A percentile compares a stretch with the other conserved stretches of the same genome.
phyloP scores from a whole-genome alignment of 208 protist genomes.

The Angomonas deanei region DNA sequence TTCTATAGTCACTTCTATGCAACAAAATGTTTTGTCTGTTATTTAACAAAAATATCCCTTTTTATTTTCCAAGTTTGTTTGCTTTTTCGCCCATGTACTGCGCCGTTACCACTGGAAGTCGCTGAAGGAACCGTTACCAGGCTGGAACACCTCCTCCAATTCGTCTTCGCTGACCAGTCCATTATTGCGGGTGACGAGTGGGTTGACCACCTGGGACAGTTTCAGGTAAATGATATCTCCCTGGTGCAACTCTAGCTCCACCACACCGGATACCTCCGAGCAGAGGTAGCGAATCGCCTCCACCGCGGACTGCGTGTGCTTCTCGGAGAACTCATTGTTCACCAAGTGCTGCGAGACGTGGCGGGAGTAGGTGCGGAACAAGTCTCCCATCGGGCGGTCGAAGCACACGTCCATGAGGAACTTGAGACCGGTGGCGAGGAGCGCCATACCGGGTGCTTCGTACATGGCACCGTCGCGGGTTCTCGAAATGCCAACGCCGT shows the following conservation, averaged over 20 bases:
- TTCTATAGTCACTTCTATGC: no score
- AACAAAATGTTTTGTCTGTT: background rate
- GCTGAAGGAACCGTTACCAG: conserved; percentile 82
- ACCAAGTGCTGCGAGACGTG: conserved; percentile 73
- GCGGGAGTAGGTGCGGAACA: conserved; percentile 76
- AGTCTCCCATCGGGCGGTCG: conserved; percentile 55
- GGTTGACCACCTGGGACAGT: conserved; percentile 61
- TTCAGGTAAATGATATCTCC: conserved; percentile 86
- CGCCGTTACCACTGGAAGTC: conserved; percentile 87
- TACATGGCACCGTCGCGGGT: conserved; percentile 84
- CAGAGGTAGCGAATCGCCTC: conserved; percentile 78
- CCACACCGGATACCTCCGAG: conserved; percentile 61
- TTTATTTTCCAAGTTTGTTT: no score
- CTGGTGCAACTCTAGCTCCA: conserved; percentile 86
- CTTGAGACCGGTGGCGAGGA: conserved; percentile 65
- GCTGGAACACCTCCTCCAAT: conserved; percentile 83
- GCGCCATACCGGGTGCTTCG: conserved; percentile 87
- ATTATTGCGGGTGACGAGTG: conserved; percentile 26
- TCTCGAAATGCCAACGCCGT: conserved; percentile 77
- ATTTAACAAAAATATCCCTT: background rate
- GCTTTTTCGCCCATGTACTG: no score
- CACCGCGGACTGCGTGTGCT: conserved; percentile 80
- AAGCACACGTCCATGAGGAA: conserved; percentile 88
- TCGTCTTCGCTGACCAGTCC: conserved; percentile 71
- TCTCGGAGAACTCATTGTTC: conserved; percentile 61